These are phyloP conservation scores for Lepiota subincarnata DNA, from an alignment of 768 basidiomycete species.

Conservation along the genomic window DNA sequence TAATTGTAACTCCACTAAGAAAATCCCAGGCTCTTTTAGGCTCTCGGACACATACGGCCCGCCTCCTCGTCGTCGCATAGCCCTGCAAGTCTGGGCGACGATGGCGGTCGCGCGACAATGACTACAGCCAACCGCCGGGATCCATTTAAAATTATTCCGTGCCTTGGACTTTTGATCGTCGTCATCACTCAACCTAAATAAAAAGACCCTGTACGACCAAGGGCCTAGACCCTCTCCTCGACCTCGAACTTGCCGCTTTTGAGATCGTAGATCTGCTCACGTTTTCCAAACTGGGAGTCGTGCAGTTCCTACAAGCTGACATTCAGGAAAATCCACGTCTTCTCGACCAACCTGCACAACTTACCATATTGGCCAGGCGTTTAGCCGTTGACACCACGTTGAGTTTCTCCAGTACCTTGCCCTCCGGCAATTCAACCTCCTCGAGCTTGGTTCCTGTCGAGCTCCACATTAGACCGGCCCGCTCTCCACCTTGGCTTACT, in stretches of 20 bases:
- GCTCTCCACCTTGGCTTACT: conserved; percentile 23
- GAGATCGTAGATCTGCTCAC: conserved; percentile 77
- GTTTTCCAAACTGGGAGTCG: conserved; percentile 83
- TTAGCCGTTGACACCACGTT: conserved; percentile 92
- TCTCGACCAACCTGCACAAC: conserved; percentile 19
- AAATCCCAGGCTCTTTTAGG: not conserved
- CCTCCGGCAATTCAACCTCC: conserved; percentile 76
- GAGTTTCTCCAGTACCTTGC: conserved; percentile 74
- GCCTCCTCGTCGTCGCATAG: not conserved
- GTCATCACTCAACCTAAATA: conserved; percentile 4
- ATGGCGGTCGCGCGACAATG: not conserved
- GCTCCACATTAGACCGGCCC: not conserved
- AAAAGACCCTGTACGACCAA: not conserved
- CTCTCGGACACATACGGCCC: not conserved
- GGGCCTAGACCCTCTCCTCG: conserved; percentile 14
- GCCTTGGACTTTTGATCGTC: not conserved
- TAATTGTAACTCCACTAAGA: too few species aligned
- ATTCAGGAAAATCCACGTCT: not conserved
- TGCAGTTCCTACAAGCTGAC: conserved; percentile 62
- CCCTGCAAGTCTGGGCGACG: not conserved
- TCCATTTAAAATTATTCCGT: not conserved
- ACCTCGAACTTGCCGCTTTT: conserved; percentile 39
- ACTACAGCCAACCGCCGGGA: conserved; percentile 10
- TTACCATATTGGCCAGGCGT: conserved; percentile 89
- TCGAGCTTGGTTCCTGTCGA: conserved; percentile 64